Conservation (phyloP, 768 basidiomycete species). For the Tulasnella sp. region DNA sequence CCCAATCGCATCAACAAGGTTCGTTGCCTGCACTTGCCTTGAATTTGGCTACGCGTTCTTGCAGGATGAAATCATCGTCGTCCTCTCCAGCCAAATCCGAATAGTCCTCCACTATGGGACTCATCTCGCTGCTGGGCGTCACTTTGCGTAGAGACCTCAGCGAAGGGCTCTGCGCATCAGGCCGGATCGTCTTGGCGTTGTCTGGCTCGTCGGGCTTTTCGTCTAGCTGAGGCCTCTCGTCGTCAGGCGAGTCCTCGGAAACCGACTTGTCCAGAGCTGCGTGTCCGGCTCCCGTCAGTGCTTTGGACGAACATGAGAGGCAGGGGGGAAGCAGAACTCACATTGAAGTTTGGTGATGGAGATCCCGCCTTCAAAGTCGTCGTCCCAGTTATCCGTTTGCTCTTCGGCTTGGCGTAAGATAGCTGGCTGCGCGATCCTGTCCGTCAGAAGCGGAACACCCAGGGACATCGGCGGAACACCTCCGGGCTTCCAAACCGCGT, state of each 20-base stretch:
- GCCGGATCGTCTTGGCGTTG: slow-evolving; percentile 75
- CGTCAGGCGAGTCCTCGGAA: slow-evolving; percentile 58
- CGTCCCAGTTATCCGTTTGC: slow-evolving; percentile 96
- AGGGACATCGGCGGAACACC: slow-evolving; percentile 36
- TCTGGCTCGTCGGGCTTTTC: slow-evolving; percentile 59
- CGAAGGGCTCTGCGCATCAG: slow-evolving; percentile 57
- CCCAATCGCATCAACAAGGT: background rate
- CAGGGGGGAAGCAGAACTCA: slow-evolving; percentile 33
- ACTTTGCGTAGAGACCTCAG: slow-evolving; percentile 21
- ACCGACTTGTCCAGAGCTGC: slow-evolving; percentile 61
- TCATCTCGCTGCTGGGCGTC: slow-evolving; percentile 46
- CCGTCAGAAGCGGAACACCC: slow-evolving; percentile 33
- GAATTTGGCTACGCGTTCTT: slow-evolving; percentile 79
- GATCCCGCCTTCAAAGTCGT: slow-evolving; percentile 93
- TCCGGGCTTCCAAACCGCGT: background rate
- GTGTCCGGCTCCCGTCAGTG: background rate
- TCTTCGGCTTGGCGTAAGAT: slow-evolving; percentile 68
- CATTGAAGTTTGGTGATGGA: slow-evolving; percentile 81
- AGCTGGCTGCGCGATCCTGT: slow-evolving; percentile 18
- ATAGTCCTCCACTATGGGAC: slow-evolving; percentile 81
- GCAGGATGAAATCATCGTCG: slow-evolving; percentile 56
- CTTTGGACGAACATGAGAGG: background rate
- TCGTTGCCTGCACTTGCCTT: slow-evolving; percentile 48
- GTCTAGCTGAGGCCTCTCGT: slow-evolving; percentile 52
- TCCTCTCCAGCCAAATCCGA: slow-evolving; percentile 82